Evolutionary conservation across 805 yeast species (phyloP).

Genomic region (Metschnikowia picachoensis): DNA sequence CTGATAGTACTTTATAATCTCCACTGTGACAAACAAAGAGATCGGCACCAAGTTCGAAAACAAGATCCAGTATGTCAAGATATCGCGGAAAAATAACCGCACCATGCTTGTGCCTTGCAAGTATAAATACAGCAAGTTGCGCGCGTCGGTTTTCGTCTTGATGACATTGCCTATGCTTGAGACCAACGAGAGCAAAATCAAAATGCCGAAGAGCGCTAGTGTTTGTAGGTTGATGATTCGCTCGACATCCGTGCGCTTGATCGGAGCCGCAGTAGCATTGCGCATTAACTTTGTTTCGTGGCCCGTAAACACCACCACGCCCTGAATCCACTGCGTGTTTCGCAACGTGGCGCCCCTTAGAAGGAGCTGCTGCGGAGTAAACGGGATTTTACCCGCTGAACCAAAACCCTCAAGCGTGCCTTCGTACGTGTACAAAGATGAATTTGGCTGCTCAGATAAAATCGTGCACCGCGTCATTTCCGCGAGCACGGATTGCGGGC

Average conservation of each 20-base stretch:
- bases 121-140: constrained; percentile 58
- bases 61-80: constrained; percentile 92
- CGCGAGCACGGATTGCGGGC: constrained; percentile 50
- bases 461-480: constrained; percentile 40
- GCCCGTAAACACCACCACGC: constrained; percentile 92
- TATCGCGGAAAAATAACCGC: constrained; percentile 75
- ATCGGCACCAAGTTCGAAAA: constrained; percentile 98
- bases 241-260: constrained; percentile 95
- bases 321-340: constrained; percentile 94
- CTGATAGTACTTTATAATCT: constrained; percentile 90
- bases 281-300: constrained; percentile 98
- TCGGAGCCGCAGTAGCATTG: constrained; percentile 98
- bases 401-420: constrained; percentile 71
- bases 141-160: constrained; percentile 51
- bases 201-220: constrained; percentile 76
- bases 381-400: constrained; percentile 46
- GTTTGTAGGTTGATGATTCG: constrained; percentile 91
- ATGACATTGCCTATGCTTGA: constrained; percentile 88
- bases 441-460: constrained; percentile 87
- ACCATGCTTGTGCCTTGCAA: constrained; percentile 65
- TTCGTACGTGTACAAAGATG: constrained; percentile 90
- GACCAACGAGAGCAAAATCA: constrained; percentile 69
- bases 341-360: constrained; percentile 93
- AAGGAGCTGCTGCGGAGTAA: constrained; percentile 86
- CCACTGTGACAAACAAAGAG: constrained; percentile 93